phyloP scores from a whole-genome alignment of 2,329 filamentous ascomycete genomes.

The Clonostachys rosea region DNA sequence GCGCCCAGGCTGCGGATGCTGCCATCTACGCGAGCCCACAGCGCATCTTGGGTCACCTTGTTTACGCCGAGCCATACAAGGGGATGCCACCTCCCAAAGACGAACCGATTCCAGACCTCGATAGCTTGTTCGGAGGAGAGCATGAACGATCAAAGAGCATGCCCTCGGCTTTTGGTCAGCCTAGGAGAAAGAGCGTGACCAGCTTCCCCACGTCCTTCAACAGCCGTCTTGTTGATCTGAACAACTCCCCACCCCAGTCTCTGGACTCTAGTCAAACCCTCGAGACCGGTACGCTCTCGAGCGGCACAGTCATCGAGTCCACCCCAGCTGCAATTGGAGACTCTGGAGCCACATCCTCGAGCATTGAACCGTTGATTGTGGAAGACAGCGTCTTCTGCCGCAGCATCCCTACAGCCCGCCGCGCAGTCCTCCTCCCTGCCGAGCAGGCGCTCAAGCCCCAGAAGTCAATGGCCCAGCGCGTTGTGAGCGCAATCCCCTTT shows the following conservation, averaged over 20 bases:
- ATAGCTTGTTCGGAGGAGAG: conserved; percentile 24
- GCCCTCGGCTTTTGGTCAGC: conserved; percentile 17
- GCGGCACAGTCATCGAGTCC: conserved; percentile 35
- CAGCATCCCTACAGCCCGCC: conserved; percentile 62
- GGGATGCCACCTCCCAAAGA: conserved; percentile 61
- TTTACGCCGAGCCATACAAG: conserved; percentile 67
- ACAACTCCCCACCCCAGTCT: conserved; percentile 33
- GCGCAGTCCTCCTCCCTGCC: conserved; percentile 60
- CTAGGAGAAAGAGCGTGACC: conserved; percentile 16
- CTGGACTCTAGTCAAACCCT: conserved; percentile 50
- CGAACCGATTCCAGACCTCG: conserved; percentile 53
- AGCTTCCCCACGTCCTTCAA: conserved; percentile 25
- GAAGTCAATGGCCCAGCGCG: conserved; percentile 57
- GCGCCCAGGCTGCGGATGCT: conserved; percentile 63
- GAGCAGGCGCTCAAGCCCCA: conserved; percentile 68
- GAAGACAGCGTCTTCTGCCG: conserved; percentile 44
- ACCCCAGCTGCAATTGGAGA: conserved; percentile 8
- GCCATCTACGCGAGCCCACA: conserved; percentile 69
- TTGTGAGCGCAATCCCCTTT: conserved; percentile 63
- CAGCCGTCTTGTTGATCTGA: conserved; percentile 28
- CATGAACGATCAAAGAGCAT: conserved; percentile 23
- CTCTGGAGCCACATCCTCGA: conserved; percentile 2
- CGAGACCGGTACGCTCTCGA: conserved; percentile 51
- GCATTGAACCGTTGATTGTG: conserved; percentile 19
- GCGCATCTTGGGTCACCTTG: conserved; percentile 63